Evolutionary conservation across 306 rosid genomes (phyloP).

Genomic region (Sesbania bispinosa): DNA sequence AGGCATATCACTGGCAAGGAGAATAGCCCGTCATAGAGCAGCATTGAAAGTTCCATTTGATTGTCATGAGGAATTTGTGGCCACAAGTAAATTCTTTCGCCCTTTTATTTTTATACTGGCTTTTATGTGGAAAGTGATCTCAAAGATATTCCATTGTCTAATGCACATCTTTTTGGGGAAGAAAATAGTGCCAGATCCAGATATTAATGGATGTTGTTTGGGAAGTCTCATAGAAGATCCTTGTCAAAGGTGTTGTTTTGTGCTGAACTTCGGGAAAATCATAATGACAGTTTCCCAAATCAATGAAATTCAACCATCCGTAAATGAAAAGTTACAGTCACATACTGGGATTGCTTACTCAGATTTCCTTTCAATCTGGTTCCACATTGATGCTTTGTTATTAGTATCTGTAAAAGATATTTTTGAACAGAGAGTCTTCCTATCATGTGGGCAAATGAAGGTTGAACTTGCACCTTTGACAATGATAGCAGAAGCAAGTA

Average conservation of each 20-base stretch:
- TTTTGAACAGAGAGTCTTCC: slow-evolving; percentile 57
- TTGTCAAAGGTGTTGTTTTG: slow-evolving; percentile 41
- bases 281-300: slow-evolving; percentile 41
- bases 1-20: slow-evolving; percentile 76
- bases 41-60: slow-evolving; percentile 39
- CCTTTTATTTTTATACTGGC: slow-evolving; percentile 35
- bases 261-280: slow-evolving; percentile 63
- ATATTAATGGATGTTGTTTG: slow-evolving; percentile 29
- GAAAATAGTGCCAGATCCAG: slow-evolving; percentile 37
- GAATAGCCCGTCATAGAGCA: slow-evolving; percentile 79
- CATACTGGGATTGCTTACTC: slow-evolving; percentile 46
- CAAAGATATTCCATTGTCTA: slow-evolving; percentile 32
- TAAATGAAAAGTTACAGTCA: slow-evolving; percentile 49
- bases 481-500: slow-evolving; percentile 33
- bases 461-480: slow-evolving; percentile 45
- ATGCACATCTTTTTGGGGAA: slow-evolving; percentile 21
- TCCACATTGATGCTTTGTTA: slow-evolving; percentile 49
- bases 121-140: slow-evolving; percentile 46
- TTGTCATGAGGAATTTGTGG: slow-evolving; percentile 22
- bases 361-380: slow-evolving; percentile 39
- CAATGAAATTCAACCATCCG: slow-evolving; percentile 48
- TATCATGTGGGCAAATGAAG: slow-evolving; percentile 72
- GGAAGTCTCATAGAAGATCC: slow-evolving; percentile 35
- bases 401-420: slow-evolving; percentile 42
- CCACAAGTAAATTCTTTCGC: slow-evolving; percentile 26